Evolutionary conservation across 306 rosid species (phyloP).

Genomic region (Prunus davidiana): DNA sequence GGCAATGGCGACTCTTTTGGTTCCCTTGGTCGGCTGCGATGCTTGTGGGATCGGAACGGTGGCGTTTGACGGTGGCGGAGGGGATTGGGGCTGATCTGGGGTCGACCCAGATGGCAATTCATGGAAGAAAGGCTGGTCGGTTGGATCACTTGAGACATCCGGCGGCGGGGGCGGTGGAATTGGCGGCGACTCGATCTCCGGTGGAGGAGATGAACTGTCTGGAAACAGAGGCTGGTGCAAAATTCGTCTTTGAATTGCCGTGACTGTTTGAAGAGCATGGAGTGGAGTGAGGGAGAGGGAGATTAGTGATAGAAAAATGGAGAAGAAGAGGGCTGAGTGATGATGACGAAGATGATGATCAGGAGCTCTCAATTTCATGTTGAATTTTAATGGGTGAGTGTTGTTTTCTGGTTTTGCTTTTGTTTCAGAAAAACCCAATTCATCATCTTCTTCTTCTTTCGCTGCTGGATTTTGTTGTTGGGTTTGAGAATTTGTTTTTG

Average conservation of each 20-base stretch:
- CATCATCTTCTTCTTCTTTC: constrained; percentile 34
- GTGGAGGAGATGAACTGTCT: constrained; percentile 59
- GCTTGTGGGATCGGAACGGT: constrained; percentile 62
- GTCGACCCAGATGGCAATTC: constrained; percentile 56
- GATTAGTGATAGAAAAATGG: constrained; percentile 23
- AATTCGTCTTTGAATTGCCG: constrained; percentile 44
- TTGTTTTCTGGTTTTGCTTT: constrained; percentile 27
- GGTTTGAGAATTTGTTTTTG: neutral
- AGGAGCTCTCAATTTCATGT: constrained; percentile 40
- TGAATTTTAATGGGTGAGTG: constrained; percentile 30
- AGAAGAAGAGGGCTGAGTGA: constrained; percentile 18
- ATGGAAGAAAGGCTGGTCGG: constrained; percentile 71
- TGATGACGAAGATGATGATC: constrained; percentile 2
- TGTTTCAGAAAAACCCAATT: constrained; percentile 20
- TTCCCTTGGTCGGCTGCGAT: constrained; percentile 63
- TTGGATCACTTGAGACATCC: constrained; percentile 10
- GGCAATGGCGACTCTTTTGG: constrained; percentile 73
- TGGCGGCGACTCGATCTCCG: constrained; percentile 30
- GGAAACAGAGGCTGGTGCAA: constrained; percentile 88
- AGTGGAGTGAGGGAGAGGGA: constrained; percentile 17
- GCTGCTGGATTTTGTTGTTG: neutral
- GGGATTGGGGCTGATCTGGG: constrained; percentile 51
- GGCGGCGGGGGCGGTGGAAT: constrained; percentile 36
- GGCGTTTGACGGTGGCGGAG: constrained; percentile 31
- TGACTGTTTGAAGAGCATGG: constrained; percentile 16